Evolutionary conservation across 192 early-diverging fungal species (phyloP).

Genomic region (Oehlia diaphana): DNA sequence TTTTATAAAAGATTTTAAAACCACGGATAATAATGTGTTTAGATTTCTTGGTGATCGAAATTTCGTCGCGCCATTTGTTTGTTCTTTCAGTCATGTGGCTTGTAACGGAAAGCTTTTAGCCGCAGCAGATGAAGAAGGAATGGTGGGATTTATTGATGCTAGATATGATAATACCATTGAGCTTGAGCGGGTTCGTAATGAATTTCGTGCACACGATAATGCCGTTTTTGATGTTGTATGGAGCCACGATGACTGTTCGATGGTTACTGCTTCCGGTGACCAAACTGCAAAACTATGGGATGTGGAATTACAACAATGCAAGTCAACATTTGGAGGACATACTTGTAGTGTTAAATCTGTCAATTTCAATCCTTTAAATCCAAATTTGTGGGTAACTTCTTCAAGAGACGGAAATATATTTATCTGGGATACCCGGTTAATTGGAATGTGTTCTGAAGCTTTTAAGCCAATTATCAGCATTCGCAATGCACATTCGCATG

Average conservation of each 20-base stretch:
- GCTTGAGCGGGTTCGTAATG: constrained; percentile 29
- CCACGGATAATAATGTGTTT: constrained; percentile 14
- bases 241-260: constrained; percentile 59
- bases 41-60: constrained; percentile 16
- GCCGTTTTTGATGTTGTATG: constrained; percentile 78
- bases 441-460: constrained; percentile 21
- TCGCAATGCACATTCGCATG: constrained; percentile 2
- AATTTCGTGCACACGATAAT: constrained; percentile 69
- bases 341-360: constrained; percentile 67
- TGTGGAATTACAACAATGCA: constrained; percentile 52
- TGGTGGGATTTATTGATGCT: constrained; percentile 55
- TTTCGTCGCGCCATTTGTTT: constrained; percentile 25
- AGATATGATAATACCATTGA: constrained; percentile 37
- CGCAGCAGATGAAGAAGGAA: constrained; percentile 65
- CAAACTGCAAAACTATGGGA: constrained; percentile 73
- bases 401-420: constrained; percentile 72
- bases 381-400: constrained; percentile 60
- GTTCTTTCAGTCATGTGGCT: constrained; percentile 32
- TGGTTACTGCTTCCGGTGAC: constrained; percentile 76
- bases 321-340: constrained; percentile 63
- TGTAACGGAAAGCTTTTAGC: constrained; percentile 56
- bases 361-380: constrained; percentile 52
- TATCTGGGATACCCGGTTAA: constrained; percentile 71
- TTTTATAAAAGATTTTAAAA: constrained; percentile 28
- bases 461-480: constrained; percentile 8